Evolutionary conservation across 371 early-diverging fungal species (phyloP).

Genomic region (Amoeboaphelidium protococcarum): DNA sequence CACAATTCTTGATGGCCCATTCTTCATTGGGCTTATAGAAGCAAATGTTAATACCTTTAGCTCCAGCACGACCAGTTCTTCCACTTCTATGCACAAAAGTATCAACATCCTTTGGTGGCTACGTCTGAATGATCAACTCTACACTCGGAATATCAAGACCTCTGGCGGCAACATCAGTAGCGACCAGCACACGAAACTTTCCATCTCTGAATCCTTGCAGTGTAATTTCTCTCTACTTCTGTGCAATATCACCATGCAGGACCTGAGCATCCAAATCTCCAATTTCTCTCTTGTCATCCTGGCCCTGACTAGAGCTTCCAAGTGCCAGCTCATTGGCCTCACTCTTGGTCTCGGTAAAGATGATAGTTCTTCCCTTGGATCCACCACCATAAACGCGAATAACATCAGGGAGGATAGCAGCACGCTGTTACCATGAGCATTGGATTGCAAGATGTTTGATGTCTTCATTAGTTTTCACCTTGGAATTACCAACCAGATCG

Average conservation of each 20-base stretch:
- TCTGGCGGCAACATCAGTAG: constrained; percentile 85
- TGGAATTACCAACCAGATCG: constrained; percentile 43
- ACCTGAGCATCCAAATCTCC: constrained; percentile 52
- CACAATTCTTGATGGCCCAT: constrained; percentile 38
- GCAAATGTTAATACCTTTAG: constrained; percentile 64
- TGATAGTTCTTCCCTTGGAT: constrained; percentile 46
- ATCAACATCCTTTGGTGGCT: constrained; percentile 59
- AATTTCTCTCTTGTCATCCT: no score
- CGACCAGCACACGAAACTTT: constrained; percentile 13
- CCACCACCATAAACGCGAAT: constrained; percentile 44
- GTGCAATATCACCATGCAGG: constrained; percentile 81
- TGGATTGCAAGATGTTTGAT: constrained; percentile 56
- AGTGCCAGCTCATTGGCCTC: constrained; percentile 66
- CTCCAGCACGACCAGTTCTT: constrained; percentile 91
- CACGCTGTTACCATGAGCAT: constrained; percentile 39
- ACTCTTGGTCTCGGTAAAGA: constrained; percentile 74
- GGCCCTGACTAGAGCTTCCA: not conserved
- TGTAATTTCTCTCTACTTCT: constrained; percentile 55
- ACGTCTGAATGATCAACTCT: constrained; percentile 87
- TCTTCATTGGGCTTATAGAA: constrained; percentile 65
- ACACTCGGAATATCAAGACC: constrained; percentile 94
- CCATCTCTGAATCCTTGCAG: constrained; percentile 63
- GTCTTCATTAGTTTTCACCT: constrained; percentile 35
- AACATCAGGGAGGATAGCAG: constrained; percentile 54
- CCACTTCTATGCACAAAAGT: constrained; percentile 91